phyloP scores from a whole-genome alignment of 1,284 basidiomycete species.

The Flammula alnicola region DNA sequence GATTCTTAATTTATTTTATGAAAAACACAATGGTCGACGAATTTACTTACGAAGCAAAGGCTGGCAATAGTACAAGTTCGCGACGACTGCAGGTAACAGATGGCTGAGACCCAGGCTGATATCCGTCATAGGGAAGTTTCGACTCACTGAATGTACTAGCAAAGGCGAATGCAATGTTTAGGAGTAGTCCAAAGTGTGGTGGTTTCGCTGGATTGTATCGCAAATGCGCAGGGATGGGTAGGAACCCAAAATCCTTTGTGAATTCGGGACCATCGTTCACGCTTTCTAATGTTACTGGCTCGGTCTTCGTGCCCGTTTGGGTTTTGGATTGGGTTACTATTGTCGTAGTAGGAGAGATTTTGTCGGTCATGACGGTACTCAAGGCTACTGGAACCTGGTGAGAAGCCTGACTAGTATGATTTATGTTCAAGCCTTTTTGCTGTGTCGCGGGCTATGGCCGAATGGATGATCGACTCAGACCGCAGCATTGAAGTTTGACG shows the following conservation, averaged over 20 bases:
- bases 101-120: not conserved
- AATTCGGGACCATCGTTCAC: not conserved
- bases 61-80: slow-evolving; percentile 77
- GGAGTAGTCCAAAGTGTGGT: slow-evolving; percentile 60
- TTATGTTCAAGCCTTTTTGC: too few species aligned
- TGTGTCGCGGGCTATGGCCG: too few species aligned
- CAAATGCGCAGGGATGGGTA: slow-evolving; percentile 68
- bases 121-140: too few species aligned
- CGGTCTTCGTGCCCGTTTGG: not conserved
- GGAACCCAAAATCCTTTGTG: slow-evolving; percentile 58
- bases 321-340: not conserved
- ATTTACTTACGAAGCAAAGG: slow-evolving; percentile 63
- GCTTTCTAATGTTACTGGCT: not conserved
- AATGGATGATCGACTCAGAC: too few species aligned
- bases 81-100: slow-evolving; percentile 43
- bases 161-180: slow-evolving; percentile 70
- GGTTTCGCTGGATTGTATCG: slow-evolving; percentile 63
- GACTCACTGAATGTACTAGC: slow-evolving; percentile 65
- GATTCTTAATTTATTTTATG: not conserved
- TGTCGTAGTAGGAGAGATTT: not conserved
- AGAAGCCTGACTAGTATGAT: too few species aligned
- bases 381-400: too few species aligned
- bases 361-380: not conserved
- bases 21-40: slow-evolving; percentile 1
- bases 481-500: too few species aligned